phyloP scores from a whole-genome alignment of 169 alveolate species.

The Cryptosporidium ubiquitum region DNA sequence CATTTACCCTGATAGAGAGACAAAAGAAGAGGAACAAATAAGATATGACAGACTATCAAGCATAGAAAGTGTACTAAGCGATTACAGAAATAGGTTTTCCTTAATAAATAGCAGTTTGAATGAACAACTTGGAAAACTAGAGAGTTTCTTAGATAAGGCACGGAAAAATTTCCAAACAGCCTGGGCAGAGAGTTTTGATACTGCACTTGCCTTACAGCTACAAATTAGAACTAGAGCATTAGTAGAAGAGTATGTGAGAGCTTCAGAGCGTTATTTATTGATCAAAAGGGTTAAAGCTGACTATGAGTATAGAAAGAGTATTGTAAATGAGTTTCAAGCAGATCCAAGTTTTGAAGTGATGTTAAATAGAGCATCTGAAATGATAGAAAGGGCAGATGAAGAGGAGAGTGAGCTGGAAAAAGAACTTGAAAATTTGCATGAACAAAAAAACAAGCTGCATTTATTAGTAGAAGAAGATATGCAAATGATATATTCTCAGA shows the following conservation, averaged over 20 bases:
- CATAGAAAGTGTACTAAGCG: slow-evolving; percentile 1
- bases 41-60: neutral
- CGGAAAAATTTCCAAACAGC: slow-evolving; percentile 37
- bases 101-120: neutral
- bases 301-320: slow-evolving; percentile 56
- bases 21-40: slow-evolving; percentile 36
- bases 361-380: slow-evolving; percentile 58
- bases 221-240: slow-evolving; percentile 40
- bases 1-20: slow-evolving; percentile 16
- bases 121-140: slow-evolving; percentile 12
- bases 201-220: slow-evolving; percentile 56
- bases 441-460: slow-evolving; percentile 9
- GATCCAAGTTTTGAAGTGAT: slow-evolving; percentile 53
- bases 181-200: slow-evolving; percentile 41
- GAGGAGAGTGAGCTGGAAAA: slow-evolving; percentile 16
- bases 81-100: slow-evolving; percentile 1
- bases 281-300: slow-evolving; percentile 55
- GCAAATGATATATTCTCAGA: slow-evolving; percentile 36
- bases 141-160: neutral
- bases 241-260: slow-evolving; percentile 59
- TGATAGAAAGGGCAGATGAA: slow-evolving; percentile 43
- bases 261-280: slow-evolving; percentile 42
- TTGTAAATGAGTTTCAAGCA: slow-evolving; percentile 41
- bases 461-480: slow-evolving; percentile 36
- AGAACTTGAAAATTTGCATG: neutral